Evolutionary conservation across 148 eudicot species (phyloP).

Genomic region (Nepenthes mirabilis): DNA sequence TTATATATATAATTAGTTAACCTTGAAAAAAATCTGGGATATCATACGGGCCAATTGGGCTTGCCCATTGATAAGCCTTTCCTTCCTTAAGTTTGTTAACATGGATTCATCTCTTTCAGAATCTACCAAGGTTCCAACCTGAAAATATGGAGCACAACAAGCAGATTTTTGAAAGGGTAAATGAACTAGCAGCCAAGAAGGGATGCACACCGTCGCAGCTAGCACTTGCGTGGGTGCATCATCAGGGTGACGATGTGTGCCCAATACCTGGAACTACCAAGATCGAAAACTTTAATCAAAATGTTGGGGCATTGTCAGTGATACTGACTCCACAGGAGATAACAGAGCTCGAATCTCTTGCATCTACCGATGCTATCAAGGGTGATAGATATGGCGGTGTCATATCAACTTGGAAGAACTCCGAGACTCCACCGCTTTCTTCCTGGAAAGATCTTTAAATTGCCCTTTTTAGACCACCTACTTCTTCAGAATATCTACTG

Average conservation of each 20-base stretch:
- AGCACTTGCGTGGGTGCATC: conserved; percentile 1
- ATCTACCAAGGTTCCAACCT: background rate
- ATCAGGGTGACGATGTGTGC: conserved; percentile 1
- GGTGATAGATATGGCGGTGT: background rate
- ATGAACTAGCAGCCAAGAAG: background rate
- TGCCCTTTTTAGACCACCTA: background rate
- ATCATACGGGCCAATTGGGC: background rate
- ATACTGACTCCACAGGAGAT: background rate
- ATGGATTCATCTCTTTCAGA: background rate
- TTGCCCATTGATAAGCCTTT: background rate
- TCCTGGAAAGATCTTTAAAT: background rate
- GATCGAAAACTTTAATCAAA: background rate
- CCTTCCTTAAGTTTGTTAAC: no score
- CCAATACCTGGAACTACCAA: conserved; percentile 1
- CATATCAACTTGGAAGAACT: background rate
- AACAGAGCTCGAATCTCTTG: background rate
- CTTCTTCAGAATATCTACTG: no score
- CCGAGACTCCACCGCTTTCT: background rate
- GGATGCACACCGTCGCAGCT: background rate
- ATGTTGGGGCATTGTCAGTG: background rate
- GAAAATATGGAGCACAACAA: conserved; percentile 1
- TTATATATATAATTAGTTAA: no score
- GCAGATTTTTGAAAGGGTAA: background rate
- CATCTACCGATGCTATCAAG: background rate
- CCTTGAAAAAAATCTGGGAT: no score